Percentiles rank a stretch among this genome's conserved stretches.
These are phyloP conservation scores for Coffea canephora DNA, from an alignment of 257 asterid species.

Conservation along the genomic window DNA sequence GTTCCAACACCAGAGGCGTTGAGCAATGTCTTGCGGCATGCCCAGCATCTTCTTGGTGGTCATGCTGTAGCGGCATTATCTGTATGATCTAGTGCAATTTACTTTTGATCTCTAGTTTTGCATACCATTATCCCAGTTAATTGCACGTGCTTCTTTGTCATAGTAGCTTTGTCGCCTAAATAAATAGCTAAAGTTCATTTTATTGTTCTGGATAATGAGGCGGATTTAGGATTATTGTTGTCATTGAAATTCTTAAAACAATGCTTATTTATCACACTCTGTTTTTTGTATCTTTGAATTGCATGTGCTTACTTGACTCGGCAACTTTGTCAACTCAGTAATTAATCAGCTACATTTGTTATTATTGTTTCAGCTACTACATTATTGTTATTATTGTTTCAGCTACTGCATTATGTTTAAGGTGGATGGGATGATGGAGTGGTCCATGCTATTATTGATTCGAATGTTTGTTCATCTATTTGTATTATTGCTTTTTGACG, in stretches of 20 bases:
- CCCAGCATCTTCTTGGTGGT: slow-evolving; percentile 64
- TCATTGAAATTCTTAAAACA: neutral
- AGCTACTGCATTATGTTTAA: neutral
- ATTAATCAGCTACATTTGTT: neutral
- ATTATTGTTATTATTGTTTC: neutral
- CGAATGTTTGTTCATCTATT: neutral
- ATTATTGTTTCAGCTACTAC: neutral
- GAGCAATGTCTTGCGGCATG: slow-evolving; percentile 55
- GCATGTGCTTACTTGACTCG: neutral
- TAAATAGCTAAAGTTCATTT: neutral
- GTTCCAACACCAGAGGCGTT: slow-evolving; percentile 66
- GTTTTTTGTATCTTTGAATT: neutral
- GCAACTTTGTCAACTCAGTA: neutral
- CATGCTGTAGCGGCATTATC: slow-evolving; percentile 73
- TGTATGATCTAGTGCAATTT: slow-evolving; percentile 41
- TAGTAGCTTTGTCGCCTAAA: neutral
- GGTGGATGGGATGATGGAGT: neutral
- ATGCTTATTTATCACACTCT: neutral
- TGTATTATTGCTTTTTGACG: neutral
- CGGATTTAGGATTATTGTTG: neutral
- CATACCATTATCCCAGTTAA: neutral
- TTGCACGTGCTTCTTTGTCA: neutral
- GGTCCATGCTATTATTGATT: neutral
- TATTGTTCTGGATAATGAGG: neutral
- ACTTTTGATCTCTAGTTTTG: slow-evolving; percentile 2